A percentile compares a stretch with the other conserved stretches of the same genome.
Evolutionary conservation across 441 rosid genomes (phyloP).

Genomic region (Adansonia rubrostipa): DNA sequence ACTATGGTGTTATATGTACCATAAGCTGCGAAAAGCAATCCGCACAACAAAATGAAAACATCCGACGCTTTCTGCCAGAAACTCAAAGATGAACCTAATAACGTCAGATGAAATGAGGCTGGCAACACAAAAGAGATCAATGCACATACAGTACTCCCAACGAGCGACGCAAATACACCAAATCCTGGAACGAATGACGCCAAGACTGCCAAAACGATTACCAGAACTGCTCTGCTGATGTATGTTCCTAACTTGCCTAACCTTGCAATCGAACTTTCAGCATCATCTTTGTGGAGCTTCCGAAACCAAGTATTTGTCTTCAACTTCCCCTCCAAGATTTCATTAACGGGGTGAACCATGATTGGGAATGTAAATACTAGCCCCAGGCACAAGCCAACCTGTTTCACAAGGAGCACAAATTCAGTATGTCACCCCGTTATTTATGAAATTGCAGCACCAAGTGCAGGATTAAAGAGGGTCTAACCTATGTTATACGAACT

Average conservation of each 20-base stretch:
- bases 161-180: slow-evolving; percentile 63
- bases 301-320: slow-evolving; percentile 46
- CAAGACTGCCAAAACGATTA: slow-evolving; percentile 56
- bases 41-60: slow-evolving; percentile 55
- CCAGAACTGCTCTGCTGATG: slow-evolving; percentile 51
- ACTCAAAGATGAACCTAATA: slow-evolving; percentile 64
- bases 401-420: slow-evolving; percentile 28
- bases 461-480: neutral
- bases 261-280: slow-evolving; percentile 35
- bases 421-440: neutral
- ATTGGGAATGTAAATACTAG: slow-evolving; percentile 81
- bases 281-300: slow-evolving; percentile 38
- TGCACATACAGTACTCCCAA: slow-evolving; percentile 13
- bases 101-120: slow-evolving; percentile 66
- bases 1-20: slow-evolving; percentile 64
- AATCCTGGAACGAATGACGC: slow-evolving; percentile 79
- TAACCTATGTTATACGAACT: too few relatives aligned
- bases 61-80: slow-evolving; percentile 68
- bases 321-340: slow-evolving; percentile 79
- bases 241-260: slow-evolving; percentile 35
- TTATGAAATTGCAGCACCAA: neutral
- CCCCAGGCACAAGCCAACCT: slow-evolving; percentile 88
- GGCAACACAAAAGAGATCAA: slow-evolving; percentile 84
- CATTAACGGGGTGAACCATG: slow-evolving; percentile 81
- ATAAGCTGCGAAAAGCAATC: slow-evolving; percentile 69